A percentile compares a stretch with the other conserved stretches of the same genome.
phyloP scores from a whole-genome alignment of 257 asterid species.

The Jacaranda copaia region DNA sequence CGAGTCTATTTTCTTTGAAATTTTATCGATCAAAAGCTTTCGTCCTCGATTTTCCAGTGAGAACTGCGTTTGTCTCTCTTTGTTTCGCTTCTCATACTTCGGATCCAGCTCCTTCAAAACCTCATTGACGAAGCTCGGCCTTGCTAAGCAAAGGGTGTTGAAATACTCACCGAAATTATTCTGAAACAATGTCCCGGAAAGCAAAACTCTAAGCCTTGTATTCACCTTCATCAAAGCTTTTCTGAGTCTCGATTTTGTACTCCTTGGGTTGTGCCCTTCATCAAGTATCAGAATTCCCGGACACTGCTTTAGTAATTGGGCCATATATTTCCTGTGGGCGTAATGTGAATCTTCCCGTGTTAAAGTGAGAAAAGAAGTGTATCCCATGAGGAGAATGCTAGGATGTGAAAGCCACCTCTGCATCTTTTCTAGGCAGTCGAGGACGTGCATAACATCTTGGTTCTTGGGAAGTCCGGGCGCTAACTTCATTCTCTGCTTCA shows the following conservation, averaged over 20 bases:
- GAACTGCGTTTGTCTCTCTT: constrained; percentile 59
- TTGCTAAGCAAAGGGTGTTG: constrained; percentile 87
- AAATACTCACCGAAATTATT: constrained; percentile 96
- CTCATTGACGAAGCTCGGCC: constrained; percentile 85
- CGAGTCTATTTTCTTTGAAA: constrained; percentile 81
- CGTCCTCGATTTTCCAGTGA: constrained; percentile 86
- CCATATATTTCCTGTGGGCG: constrained; percentile 97
- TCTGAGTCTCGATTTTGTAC: constrained; percentile 91
- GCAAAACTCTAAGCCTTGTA: constrained; percentile 83
- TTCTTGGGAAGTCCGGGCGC: constrained; percentile 85
- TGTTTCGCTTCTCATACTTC: constrained; percentile 71
- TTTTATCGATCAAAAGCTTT: constrained; percentile 80
- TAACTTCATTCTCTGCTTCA: constrained; percentile 82
- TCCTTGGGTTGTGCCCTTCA: constrained; percentile 98
- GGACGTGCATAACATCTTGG: constrained; percentile 98
- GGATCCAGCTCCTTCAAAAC: constrained; percentile 90
- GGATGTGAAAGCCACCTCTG: constrained; percentile 98
- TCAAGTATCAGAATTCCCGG: constrained; percentile 94
- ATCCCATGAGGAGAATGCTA: constrained; percentile 94
- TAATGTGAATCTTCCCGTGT: constrained; percentile 93
- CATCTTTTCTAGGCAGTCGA: constrained; percentile 95
- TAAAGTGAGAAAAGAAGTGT: constrained; percentile 86
- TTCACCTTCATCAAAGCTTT: constrained; percentile 91
- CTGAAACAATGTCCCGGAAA: constrained; percentile 94
- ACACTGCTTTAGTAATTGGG: constrained; percentile 82